Percentiles rank a stretch among this genome's conserved stretches.
These are phyloP conservation scores for Pyrenula aspistea DNA, from an alignment of 495 filamentous ascomycete genomes.

Conservation along the genomic window DNA sequence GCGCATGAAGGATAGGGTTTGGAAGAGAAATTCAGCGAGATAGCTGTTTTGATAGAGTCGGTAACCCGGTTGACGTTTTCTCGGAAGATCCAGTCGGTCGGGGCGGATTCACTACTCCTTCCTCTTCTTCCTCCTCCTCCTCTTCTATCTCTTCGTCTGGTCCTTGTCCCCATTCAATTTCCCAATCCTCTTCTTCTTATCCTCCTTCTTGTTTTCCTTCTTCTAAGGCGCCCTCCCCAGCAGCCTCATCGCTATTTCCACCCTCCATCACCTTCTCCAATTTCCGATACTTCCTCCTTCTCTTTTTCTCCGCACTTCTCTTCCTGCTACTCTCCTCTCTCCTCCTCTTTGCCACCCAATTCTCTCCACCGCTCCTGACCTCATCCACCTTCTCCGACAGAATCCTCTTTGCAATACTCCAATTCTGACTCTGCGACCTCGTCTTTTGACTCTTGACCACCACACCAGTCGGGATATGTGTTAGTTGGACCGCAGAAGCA, in stretches of 20 bases:
- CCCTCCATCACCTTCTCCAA: constrained; percentile 29
- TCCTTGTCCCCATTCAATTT: constrained; percentile 4
- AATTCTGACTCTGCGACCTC: constrained; percentile 76
- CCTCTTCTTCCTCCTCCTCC: constrained; percentile 3
- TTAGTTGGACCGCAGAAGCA: constrained; percentile 85
- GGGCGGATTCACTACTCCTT: not conserved
- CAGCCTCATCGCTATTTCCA: constrained; percentile 27
- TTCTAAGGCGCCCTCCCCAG: constrained; percentile 30
- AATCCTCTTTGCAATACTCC: constrained; percentile 68
- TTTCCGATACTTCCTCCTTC: constrained; percentile 49
- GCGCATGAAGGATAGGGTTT: too few relatives aligned
- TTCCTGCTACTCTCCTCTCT: constrained; percentile 48
- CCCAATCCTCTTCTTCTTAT: constrained; percentile 13
- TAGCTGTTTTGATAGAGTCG: too few relatives aligned
- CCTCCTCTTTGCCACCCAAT: constrained; percentile 42
- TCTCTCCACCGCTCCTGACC: constrained; percentile 45
- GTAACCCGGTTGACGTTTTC: too few relatives aligned
- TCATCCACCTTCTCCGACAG: constrained; percentile 71
- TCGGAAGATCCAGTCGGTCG: too few relatives aligned
- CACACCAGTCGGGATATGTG: constrained; percentile 75
- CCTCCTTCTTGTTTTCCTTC: constrained; percentile 32
- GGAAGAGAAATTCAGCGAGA: too few relatives aligned
- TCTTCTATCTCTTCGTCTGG: too few relatives aligned
- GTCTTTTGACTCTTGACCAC: constrained; percentile 91
- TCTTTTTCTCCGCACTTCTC: constrained; percentile 54